Evolutionary conservation across 768 basidiomycete genomes (phyloP).

Genomic region (Calvatia gigantea): DNA sequence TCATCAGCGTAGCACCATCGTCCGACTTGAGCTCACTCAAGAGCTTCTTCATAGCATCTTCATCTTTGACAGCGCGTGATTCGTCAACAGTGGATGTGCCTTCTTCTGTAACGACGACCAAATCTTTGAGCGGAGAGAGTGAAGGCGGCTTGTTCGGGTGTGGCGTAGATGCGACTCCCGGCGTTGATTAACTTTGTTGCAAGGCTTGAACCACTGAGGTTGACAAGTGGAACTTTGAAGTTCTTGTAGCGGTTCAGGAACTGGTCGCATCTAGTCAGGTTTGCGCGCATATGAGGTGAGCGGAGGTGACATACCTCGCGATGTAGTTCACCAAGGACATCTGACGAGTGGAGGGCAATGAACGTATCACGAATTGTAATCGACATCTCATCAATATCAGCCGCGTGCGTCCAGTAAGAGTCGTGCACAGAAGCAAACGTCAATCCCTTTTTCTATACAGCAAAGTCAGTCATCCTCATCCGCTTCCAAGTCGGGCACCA

Average conservation of each 20-base stretch:
- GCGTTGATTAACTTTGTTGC: constrained; percentile 38
- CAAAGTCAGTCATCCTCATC: no score
- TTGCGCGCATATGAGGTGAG: background rate
- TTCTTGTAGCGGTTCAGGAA: constrained; percentile 76
- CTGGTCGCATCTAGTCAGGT: constrained; percentile 28
- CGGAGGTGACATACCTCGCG: constrained; percentile 59
- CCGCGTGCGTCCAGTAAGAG: constrained; percentile 98
- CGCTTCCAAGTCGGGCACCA: background rate
- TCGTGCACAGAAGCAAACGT: constrained; percentile 97
- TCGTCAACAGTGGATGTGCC: constrained; percentile 30
- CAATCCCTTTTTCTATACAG: constrained; percentile 57
- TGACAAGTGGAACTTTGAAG: constrained; percentile 59
- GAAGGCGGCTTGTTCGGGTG: constrained; percentile 34
- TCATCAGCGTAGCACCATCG: constrained; percentile 16
- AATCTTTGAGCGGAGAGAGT: constrained; percentile 25
- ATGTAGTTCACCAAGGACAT: constrained; percentile 71
- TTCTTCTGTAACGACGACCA: constrained; percentile 38
- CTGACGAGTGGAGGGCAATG: constrained; percentile 85
- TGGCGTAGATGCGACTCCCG: constrained; percentile 42
- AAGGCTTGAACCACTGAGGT: constrained; percentile 30
- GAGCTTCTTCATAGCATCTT: constrained; percentile 1
- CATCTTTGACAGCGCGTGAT: constrained; percentile 7
- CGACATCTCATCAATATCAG: constrained; percentile 84
- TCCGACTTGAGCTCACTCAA: constrained; percentile 3
- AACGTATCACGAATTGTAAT: constrained; percentile 89